Evolutionary conservation across 2,329 filamentous ascomycete species (phyloP), one percentile per base, ranked within the genome.

Genomic region (Diaporthe ilicicola): DNA sequence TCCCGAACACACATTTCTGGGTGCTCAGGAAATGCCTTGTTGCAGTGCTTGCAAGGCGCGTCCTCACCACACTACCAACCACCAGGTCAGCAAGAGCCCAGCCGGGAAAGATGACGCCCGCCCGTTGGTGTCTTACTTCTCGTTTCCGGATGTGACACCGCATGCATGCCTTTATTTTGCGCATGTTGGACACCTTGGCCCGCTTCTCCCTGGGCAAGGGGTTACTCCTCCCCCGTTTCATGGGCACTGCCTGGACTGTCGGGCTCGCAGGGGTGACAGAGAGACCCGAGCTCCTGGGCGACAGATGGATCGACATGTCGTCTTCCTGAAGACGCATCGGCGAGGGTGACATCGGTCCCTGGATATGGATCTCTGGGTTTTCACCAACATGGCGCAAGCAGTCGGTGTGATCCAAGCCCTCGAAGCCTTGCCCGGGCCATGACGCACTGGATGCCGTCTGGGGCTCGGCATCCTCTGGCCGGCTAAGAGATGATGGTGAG

Each of bases 91-190:
- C 44, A 37, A 19, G 29, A 19, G 59, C 59, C 32, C 27, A 24
- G 42, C 27, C 59, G 13, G 34, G 6, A 53, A 22, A 46, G 17
- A 37, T 4, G 6, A n/a, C 15, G 13, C 17, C n/a, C n/a, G n/a
- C n/a, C n/a, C 15, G 44, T 24, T 19, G 15, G 24, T 22, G 10
- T 48, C 67, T 67, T 61, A 73, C 69, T 53, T 65, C 44, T 48
- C 67, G 51, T 48, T 65, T 71, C 9, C 66, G 65, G 17, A 69
- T 69, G 19, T 37, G 69, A 37, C 71, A 73, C 22, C 71, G 70
- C 39, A 27, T 46, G 24, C 71, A 73, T 2, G 71, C 69, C 34
- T 67, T 54, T 1, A 50, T 56, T 12, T 67, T 69, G 15, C 71
- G 69, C 69, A 73, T 69, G 3, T 50, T 39, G 24, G 69, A 61